A percentile compares a stretch with the other conserved stretches of the same genome.
These are phyloP conservation scores for Fusarium stilboides DNA, from an alignment of 2,329 filamentous ascomycete genomes.

Conservation along the genomic window DNA sequence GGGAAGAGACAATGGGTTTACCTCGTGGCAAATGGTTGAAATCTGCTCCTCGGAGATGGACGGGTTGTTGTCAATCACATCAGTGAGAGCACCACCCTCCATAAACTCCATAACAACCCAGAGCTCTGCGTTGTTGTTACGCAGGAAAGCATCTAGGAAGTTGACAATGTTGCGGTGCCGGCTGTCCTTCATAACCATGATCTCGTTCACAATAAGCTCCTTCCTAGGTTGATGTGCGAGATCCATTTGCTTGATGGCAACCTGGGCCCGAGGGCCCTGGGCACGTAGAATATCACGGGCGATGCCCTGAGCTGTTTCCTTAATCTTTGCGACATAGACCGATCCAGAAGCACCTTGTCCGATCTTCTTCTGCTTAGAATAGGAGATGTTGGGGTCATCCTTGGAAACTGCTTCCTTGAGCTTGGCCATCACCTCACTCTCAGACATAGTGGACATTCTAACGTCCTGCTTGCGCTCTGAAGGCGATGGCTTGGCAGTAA, in stretches of 20 bases:
- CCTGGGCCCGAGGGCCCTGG: constrained; percentile 86
- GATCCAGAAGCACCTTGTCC: constrained; percentile 98
- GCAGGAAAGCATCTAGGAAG: constrained; percentile 95
- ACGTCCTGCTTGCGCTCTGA: constrained; percentile 89
- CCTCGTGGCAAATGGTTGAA: constrained; percentile 96
- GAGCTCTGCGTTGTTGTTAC: constrained; percentile 94
- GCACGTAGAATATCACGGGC: constrained; percentile 84
- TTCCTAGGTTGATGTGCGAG: constrained; percentile 96
- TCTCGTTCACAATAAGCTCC: constrained; percentile 99
- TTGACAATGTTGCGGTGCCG: constrained; percentile 99
- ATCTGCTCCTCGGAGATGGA: constrained; percentile 97
- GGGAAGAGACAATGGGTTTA: constrained; percentile 61
- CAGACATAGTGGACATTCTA: constrained; percentile 98
- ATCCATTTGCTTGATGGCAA: constrained; percentile 99
- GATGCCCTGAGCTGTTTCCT: constrained; percentile 88
- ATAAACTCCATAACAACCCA: constrained; percentile 99
- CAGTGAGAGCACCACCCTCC: constrained; percentile 97
- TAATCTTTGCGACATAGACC: constrained; percentile 97
- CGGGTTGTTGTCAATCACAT: constrained; percentile 98
- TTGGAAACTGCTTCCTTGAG: constrained; percentile 95
- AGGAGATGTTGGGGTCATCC: constrained; percentile 93
- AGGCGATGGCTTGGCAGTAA: constrained; percentile 84
- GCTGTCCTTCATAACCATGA: constrained; percentile 99
- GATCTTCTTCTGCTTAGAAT: constrained; percentile 99
- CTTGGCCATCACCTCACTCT: constrained; percentile 96